Evolutionary conservation across 2,329 filamentous ascomycete species (phyloP), one percentile per base, ranked within the genome.

Genomic region (Alternaria sp.): DNA sequence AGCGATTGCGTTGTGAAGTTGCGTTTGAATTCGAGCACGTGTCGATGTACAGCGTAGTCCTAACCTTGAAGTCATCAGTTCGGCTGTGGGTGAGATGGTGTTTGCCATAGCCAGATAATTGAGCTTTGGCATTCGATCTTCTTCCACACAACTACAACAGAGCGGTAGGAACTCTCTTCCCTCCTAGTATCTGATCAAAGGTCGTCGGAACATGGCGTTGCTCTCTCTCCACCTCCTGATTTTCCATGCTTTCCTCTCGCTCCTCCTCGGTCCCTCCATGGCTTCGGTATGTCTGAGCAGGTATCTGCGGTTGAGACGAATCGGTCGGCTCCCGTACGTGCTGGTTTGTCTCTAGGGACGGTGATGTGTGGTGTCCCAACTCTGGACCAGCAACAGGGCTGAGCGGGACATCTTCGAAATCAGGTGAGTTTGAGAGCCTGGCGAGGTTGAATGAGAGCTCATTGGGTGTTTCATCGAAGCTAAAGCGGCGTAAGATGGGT

Each of bases 111-210:
- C 28, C 6, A 13, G 28, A 30, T 30, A 6, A 30, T 32, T 32
- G 1, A 32, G 28, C 49, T 32, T 3, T 30, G 1, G 10, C 3
- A 5, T 4, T 15, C 7, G 23, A 32, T 19, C 28, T 8, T 19
- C 12, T 15, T 26, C 11, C 28, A 5, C 6, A 23, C 9, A 7
- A 8, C 25, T 52, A 44, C 25, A 51, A 36, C 26, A 61, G 3
- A 1, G 26, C 53, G 10, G 46, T 57, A 11, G 45, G 32, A 40
- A 46, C 1, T 6, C 13, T 51, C 17, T n/a, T 40, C 12, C 47
- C 21, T 4, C 59, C 54, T 11, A 62, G 12, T 26, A 62, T 62
- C 9, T 54, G 56, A 13, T 58, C 28, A 30, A 62, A 62, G 0
- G 47, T 62, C n/a, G 54, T 62, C 23, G 54, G 11, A 46, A 52